phyloP scores from a whole-genome alignment of 768 basidiomycete genomes.

The Lentinus brumalis region DNA sequence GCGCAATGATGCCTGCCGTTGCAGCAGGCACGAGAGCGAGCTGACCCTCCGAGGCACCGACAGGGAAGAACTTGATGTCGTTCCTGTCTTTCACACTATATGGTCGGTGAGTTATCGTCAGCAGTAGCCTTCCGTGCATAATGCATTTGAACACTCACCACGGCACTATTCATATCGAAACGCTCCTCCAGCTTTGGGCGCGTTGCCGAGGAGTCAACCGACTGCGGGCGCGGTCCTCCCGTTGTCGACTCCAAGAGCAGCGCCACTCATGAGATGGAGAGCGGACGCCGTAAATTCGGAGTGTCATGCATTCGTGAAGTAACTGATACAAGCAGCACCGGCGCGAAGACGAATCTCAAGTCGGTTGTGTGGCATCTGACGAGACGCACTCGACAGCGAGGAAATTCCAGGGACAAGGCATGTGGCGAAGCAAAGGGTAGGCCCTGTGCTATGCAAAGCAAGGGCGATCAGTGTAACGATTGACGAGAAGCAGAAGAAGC shows the following conservation, averaged over 20 bases:
- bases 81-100: constrained; percentile 51
- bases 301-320: too few species aligned
- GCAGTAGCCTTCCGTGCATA: not conserved
- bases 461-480: not conserved
- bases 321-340: too few species aligned
- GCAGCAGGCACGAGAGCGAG: too few species aligned
- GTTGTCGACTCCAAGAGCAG: constrained; percentile 62
- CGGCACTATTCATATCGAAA: constrained; percentile 55
- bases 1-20: too few species aligned
- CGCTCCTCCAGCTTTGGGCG: constrained; percentile 59
- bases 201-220: constrained; percentile 65
- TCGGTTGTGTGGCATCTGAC: too few species aligned
- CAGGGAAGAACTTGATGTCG: constrained; percentile 54
- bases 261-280: constrained; percentile 56
- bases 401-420: constrained; percentile 35
- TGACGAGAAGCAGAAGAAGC: not conserved
- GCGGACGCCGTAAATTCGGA: constrained; percentile 23
- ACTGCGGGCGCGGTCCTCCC: constrained; percentile 47
- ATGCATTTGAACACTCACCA: constrained; percentile 38
- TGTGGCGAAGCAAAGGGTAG: constrained; percentile 57
- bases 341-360: too few species aligned
- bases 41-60: too few species aligned
- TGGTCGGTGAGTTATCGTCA: not conserved
- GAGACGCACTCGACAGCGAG: too few species aligned
- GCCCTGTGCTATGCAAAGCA: not conserved